Conservation (phyloP, 2,329 filamentous ascomycete genomes). For the Fusarium nisikadoi region DNA sequence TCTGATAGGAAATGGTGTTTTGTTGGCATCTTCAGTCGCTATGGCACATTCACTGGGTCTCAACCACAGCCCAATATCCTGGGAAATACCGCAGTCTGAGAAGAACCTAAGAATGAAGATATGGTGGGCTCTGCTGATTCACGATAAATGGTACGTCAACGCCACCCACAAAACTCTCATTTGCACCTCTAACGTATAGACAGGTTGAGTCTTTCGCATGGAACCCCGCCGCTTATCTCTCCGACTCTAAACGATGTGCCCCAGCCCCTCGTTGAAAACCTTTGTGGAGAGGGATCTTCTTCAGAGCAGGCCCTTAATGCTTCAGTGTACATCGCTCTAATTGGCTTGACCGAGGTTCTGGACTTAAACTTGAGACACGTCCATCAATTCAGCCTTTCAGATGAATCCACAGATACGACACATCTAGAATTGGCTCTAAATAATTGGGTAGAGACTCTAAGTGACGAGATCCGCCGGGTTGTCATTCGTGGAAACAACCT, state of each 20-base stretch:
- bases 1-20: conserved; percentile 66
- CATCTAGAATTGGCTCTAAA: conserved; percentile 53
- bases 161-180: accelerated
- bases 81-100: conserved; percentile 63
- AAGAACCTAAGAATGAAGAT: conserved; percentile 63
- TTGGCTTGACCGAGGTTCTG: conserved; percentile 55
- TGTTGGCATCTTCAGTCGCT: conserved; percentile 61
- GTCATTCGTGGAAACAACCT: conserved; percentile 56
- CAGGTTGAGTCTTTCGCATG: conserved; percentile 64
- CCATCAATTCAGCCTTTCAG: conserved; percentile 48
- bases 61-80: conserved; percentile 62
- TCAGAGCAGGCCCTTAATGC: conserved; percentile 42
- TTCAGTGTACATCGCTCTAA: conserved; percentile 57
- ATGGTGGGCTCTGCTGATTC: conserved; percentile 66
- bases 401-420: conserved; percentile 39
- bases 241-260: conserved; percentile 61
- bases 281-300: conserved; percentile 41
- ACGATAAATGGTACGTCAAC: conserved; percentile 62
- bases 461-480: conserved; percentile 51
- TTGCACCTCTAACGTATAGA: background rate
- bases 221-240: conserved; percentile 61
- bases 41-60: conserved; percentile 65
- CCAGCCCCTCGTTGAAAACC: conserved; percentile 51
- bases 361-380: conserved; percentile 48
- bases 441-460: conserved; percentile 58